phyloP scores from a whole-genome alignment of 1,284 basidiomycete genomes.

The Rhodotorula glutinis region DNA sequence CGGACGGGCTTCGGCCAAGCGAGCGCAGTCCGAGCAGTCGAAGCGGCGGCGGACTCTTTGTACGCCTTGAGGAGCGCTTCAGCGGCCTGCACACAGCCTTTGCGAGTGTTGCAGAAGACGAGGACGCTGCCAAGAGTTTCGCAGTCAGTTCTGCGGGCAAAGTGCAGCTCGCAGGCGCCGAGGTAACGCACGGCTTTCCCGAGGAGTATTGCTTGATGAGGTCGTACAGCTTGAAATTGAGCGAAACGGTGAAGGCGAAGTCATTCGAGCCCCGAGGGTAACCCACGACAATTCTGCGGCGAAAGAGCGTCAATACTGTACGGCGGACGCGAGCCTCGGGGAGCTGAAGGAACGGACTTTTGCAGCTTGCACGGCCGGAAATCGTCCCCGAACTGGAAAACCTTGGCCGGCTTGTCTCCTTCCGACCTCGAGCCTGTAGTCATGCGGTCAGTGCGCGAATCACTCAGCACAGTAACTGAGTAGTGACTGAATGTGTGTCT shows the following conservation, averaged over 20 bases:
- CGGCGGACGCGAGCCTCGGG: neutral
- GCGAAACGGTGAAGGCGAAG: slow-evolving; percentile 67
- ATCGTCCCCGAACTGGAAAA: slow-evolving; percentile 86
- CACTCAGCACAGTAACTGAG: no score
- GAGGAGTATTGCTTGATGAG: slow-evolving; percentile 66
- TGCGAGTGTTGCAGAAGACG: slow-evolving; percentile 80
- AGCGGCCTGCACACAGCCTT: slow-evolving; percentile 65
- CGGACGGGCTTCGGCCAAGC: slow-evolving; percentile 16
- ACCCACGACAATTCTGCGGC: slow-evolving; percentile 45
- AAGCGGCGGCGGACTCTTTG: slow-evolving; percentile 55
- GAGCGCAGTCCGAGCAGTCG: slow-evolving; percentile 56
- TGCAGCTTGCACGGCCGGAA: slow-evolving; percentile 79
- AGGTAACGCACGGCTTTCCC: slow-evolving; percentile 60
- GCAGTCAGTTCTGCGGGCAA: neutral
- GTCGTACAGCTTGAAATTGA: slow-evolving; percentile 72
- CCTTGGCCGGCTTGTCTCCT: slow-evolving; percentile 55
- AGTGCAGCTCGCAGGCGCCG: no score
- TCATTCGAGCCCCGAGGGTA: slow-evolving; percentile 63
- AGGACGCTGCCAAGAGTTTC: slow-evolving; percentile 53
- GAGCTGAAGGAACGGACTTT: slow-evolving; percentile 59
- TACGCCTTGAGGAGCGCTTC: slow-evolving; percentile 70
- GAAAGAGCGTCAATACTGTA: neutral
- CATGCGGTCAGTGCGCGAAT: neutral
- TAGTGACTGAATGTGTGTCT: no score
- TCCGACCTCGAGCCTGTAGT: neutral